These are phyloP conservation scores for Toxicodendron radicans DNA, from an alignment of 345 rosid genomes.

Conservation along the genomic window DNA sequence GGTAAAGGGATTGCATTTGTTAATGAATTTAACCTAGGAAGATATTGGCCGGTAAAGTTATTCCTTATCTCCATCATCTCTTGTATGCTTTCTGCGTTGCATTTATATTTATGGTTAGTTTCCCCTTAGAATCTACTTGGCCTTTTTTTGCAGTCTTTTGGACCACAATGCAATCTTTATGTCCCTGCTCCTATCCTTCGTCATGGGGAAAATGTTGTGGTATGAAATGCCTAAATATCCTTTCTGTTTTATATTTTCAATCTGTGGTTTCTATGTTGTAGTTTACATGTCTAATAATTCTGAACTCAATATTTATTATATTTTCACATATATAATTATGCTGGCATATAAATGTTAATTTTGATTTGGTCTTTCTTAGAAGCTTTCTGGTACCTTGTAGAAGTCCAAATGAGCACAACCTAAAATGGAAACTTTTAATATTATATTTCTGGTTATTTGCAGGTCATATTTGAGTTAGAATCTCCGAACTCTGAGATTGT, in stretches of 20 bases:
- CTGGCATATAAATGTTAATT: too few relatives aligned
- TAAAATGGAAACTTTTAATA: too few relatives aligned
- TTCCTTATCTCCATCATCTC: slow-evolving; percentile 12
- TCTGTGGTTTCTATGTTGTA: too few relatives aligned
- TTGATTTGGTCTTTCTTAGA: too few relatives aligned
- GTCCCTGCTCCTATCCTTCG: slow-evolving; percentile 75
- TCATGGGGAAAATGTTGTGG: slow-evolving; percentile 65
- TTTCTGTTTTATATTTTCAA: too few relatives aligned
- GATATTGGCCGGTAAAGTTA: slow-evolving; percentile 84
- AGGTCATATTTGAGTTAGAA: slow-evolving; percentile 80
- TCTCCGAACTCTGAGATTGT: slow-evolving; percentile 48
- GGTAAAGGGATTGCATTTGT: slow-evolving; percentile 81
- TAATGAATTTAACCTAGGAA: slow-evolving; percentile 80
- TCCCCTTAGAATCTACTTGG: slow-evolving; percentile 14
- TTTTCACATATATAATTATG: neutral
- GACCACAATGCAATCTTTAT: slow-evolving; percentile 88
- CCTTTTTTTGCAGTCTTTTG: slow-evolving; percentile 55
- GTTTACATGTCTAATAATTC: too few relatives aligned
- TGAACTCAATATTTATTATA: neutral
- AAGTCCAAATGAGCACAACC: neutral
- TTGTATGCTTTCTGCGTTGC: neutral
- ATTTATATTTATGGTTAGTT: neutral
- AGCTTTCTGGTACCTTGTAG: too few relatives aligned
- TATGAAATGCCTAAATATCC: slow-evolving; percentile 22
- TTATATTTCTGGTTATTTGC: slow-evolving; percentile 4